Evolutionary conservation across 2,329 filamentous ascomycete species (phyloP).

Genomic region (Exophiala oligosperma): DNA sequence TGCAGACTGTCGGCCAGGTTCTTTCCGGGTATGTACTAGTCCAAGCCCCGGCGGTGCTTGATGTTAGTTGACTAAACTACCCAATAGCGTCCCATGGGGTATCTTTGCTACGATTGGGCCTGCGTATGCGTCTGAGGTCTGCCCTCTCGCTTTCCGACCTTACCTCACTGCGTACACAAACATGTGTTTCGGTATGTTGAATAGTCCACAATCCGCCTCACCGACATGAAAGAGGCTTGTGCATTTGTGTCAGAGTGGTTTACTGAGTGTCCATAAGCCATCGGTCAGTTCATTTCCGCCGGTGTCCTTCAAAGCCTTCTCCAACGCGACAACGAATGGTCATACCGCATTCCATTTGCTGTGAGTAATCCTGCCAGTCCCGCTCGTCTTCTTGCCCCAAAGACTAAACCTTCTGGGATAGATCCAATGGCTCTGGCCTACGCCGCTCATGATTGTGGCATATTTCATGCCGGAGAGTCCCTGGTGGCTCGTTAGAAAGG

Average conservation of each 20-base stretch:
- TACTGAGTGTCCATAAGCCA: neutral
- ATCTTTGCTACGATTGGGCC: conserved; percentile 39
- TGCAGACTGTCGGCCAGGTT: conserved; percentile 35
- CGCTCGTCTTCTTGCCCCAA: neutral
- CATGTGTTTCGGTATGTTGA: neutral
- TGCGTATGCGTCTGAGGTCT: conserved; percentile 68
- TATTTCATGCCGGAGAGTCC: conserved; percentile 22
- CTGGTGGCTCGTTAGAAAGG: conserved; percentile 50
- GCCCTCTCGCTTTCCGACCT: conserved; percentile 39
- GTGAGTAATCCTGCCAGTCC: neutral
- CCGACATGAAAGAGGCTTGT: no score
- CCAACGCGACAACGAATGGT: neutral
- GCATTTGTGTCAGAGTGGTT: no score
- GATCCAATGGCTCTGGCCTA: conserved; percentile 27
- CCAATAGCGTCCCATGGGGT: conserved; percentile 36
- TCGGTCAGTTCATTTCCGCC: conserved; percentile 54
- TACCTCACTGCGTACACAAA: conserved; percentile 1
- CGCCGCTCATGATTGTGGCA: conserved; percentile 12
- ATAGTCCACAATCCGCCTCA: no score
- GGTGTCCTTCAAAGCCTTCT: conserved; percentile 16
- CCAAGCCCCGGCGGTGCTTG: neutral
- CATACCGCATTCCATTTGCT: conserved; percentile 19
- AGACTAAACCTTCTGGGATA: neutral
- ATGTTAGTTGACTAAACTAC: conserved; percentile 21
- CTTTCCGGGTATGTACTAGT: conserved; percentile 27